phyloP scores from a whole-genome alignment of 2,329 filamentous ascomycete genomes.

The Nemania sp. region DNA sequence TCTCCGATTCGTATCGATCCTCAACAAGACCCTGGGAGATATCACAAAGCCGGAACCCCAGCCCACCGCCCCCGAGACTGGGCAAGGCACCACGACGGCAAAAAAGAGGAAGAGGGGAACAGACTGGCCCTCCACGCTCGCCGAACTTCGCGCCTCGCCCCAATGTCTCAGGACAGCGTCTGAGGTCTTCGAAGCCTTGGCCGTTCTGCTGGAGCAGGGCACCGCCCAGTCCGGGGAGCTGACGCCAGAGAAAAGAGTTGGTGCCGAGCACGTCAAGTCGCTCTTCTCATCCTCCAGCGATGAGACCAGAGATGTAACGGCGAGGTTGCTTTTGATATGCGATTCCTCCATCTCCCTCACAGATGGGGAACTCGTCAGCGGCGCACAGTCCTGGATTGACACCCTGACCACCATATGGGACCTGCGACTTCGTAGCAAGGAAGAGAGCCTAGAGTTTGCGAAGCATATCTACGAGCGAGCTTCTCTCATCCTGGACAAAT shows the following conservation, averaged over 20 bases:
- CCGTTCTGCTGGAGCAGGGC: conserved; percentile 52
- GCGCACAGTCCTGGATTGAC: conserved; percentile 53
- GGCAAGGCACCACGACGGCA: conserved; percentile 35
- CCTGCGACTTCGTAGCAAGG: conserved; percentile 55
- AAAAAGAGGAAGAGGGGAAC: conserved; percentile 50
- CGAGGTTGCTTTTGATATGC: conserved; percentile 53
- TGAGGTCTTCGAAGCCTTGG: conserved; percentile 54
- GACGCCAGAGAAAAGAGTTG: conserved; percentile 53
- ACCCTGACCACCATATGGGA: conserved; percentile 56
- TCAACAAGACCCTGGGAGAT: conserved; percentile 70
- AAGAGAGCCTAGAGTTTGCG: conserved; percentile 55
- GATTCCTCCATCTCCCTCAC: conserved; percentile 43
- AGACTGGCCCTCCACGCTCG: conserved; percentile 45
- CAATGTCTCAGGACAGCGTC: conserved; percentile 53
- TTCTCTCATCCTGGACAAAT: conserved; percentile 47
- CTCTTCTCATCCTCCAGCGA: conserved; percentile 56
- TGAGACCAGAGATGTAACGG: conserved; percentile 52
- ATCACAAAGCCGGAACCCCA: conserved; percentile 42
- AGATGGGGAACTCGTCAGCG: conserved; percentile 42
- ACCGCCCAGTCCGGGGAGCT: conserved; percentile 40
- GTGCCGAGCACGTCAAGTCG: conserved; percentile 62
- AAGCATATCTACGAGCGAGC: conserved; percentile 49
- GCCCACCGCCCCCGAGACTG: conserved; percentile 21
- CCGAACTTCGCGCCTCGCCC: conserved; percentile 45
- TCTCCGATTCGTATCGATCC: conserved; percentile 66